These are phyloP conservation scores for Fraxinus baroniana DNA, from an alignment of 305 asterid species.

Conservation along the genomic window DNA sequence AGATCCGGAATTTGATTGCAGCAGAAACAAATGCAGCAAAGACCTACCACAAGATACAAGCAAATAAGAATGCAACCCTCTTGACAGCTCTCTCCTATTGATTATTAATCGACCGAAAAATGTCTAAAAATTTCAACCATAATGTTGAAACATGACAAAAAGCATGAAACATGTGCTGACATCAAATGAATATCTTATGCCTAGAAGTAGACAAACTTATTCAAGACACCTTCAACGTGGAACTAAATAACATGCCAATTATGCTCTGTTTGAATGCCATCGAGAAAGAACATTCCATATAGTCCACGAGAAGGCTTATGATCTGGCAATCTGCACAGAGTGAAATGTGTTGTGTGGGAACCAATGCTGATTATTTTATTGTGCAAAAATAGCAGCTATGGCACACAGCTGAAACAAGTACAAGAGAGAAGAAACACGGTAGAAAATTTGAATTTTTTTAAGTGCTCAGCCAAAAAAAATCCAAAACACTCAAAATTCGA, in stretches of 20 bases:
- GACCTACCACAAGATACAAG: slow-evolving; percentile 62
- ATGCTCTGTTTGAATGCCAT: not conserved
- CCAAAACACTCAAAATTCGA: not conserved
- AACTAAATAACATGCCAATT: not conserved
- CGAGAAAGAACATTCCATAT: not conserved
- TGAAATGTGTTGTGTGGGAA: not conserved
- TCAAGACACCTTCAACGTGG: not conserved
- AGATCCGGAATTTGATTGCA: slow-evolving; percentile 64
- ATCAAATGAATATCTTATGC: not conserved
- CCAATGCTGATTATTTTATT: not conserved
- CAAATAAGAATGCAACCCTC: slow-evolving; percentile 32
- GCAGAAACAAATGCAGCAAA: slow-evolving; percentile 75
- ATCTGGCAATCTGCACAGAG: not conserved
- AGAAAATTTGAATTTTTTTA: not conserved
- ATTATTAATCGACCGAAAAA: not conserved
- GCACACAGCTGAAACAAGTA: not conserved
- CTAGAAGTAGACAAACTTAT: not conserved
- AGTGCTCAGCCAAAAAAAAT: not conserved
- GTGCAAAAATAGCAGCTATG: not conserved
- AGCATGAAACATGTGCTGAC: slow-evolving; percentile 4
- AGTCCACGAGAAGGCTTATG: not conserved
- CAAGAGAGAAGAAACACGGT: not conserved
- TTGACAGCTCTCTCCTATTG: slow-evolving; percentile 16
- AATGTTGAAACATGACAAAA: not conserved
- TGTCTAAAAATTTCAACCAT: not conserved